A percentile compares a stretch with the other conserved stretches of the same genome.
Evolutionary conservation across 2,329 filamentous ascomycete species (phyloP).

Genomic region (Lasiodiplodia theobromae): DNA sequence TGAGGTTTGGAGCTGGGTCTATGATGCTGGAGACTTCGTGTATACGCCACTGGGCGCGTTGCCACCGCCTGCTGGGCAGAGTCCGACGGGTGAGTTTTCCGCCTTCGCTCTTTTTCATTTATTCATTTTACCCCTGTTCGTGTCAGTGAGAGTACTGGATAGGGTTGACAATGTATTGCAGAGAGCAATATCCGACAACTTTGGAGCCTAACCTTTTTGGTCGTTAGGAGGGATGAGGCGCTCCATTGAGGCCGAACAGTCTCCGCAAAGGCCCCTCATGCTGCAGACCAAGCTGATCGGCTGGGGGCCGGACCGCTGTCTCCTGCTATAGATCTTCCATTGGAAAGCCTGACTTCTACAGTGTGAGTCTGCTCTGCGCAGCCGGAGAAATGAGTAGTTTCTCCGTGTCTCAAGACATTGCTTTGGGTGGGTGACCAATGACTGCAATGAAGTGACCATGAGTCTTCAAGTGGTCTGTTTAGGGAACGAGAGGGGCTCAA

Average conservation of each 20-base stretch:
- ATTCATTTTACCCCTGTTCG: neutral
- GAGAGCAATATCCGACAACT: conserved; percentile 65
- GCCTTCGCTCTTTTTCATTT: neutral
- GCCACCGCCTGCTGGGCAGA: conserved; percentile 53
- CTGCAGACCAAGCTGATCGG: neutral
- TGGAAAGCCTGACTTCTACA: neutral
- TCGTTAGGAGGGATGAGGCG: conserved; percentile 54
- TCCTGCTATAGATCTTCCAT: neutral
- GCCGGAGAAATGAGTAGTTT: neutral
- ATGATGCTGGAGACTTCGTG: conserved; percentile 55
- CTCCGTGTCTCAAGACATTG: neutral
- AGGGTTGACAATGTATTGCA: conserved; percentile 24
- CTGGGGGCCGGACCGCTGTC: neutral
- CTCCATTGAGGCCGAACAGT: conserved; percentile 2
- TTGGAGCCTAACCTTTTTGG: conserved; percentile 66
- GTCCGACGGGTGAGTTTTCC: conserved; percentile 31
- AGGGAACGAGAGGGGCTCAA: too few relatives aligned
- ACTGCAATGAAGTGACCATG: neutral
- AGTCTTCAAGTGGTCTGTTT: neutral
- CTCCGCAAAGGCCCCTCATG: neutral
- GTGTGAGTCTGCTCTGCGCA: neutral
- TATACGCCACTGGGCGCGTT: conserved; percentile 61
- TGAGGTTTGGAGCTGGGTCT: conserved; percentile 71
- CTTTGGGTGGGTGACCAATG: neutral
- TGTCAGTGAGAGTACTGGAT: neutral